These are phyloP conservation scores for Podospora anserina DNA, from an alignment of 495 filamentous ascomycete genomes.

Conservation along the genomic window DNA sequence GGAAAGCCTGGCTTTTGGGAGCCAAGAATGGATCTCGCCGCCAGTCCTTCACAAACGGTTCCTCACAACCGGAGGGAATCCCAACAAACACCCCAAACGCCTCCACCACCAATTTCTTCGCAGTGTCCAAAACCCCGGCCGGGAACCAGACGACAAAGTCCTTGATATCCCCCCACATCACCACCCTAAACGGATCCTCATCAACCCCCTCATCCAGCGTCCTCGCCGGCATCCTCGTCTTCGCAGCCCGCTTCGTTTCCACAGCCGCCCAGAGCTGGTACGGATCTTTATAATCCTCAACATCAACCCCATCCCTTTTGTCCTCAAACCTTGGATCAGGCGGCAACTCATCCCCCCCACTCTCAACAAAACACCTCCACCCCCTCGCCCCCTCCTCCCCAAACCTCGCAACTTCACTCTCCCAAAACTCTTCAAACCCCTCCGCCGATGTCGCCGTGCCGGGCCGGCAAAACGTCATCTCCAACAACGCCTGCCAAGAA, in stretches of 20 bases:
- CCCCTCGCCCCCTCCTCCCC: constrained; percentile 71
- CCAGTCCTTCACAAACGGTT: constrained; percentile 14
- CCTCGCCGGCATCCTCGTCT: constrained; percentile 61
- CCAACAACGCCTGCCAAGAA: constrained; percentile 79
- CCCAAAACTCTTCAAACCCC: constrained; percentile 68
- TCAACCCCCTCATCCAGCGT: constrained; percentile 59
- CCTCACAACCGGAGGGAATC: constrained; percentile 52
- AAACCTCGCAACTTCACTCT: constrained; percentile 74
- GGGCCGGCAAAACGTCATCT: constrained; percentile 63
- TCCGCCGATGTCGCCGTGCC: constrained; percentile 27
- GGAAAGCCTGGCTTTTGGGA: constrained; percentile 13
- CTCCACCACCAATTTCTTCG: constrained; percentile 54
- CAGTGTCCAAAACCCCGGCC: constrained; percentile 25
- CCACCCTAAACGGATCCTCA: constrained; percentile 74
- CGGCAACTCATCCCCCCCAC: constrained; percentile 32
- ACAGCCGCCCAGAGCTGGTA: constrained; percentile 57
- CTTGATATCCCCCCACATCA: constrained; percentile 74
- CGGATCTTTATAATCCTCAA: constrained; percentile 26
- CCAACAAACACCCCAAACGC: constrained; percentile 68
- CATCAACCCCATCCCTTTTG: constrained; percentile 22
- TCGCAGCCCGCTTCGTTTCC: constrained; percentile 51
- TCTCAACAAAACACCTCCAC: constrained; percentile 58
- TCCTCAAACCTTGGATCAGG: constrained; percentile 33
- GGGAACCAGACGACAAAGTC: constrained; percentile 58
- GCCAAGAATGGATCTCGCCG: constrained; percentile 40